Evolutionary conservation across 805 yeast genomes (phyloP).

Genomic region (Schizosaccharomyces lindneri): DNA sequence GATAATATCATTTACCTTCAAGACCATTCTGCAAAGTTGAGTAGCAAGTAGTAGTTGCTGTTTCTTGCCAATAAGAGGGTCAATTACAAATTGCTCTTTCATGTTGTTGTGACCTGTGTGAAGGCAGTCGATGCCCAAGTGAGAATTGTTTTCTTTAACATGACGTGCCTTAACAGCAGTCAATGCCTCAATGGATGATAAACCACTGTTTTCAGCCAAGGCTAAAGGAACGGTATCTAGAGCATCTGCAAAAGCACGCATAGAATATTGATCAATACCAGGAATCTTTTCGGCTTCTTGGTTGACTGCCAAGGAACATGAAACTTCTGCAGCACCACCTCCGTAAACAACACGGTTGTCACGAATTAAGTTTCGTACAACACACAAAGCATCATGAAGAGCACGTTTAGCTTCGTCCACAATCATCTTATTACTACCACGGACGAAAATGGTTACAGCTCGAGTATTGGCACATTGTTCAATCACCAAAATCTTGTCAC

Average conservation of each 20-base stretch:
- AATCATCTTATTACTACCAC: conserved; percentile 95
- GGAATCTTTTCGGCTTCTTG: conserved; percentile 79
- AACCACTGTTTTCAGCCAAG: conserved; percentile 88
- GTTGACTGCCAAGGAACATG: conserved; percentile 75
- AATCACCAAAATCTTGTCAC: conserved; percentile 83
- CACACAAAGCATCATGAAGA: conserved; percentile 86
- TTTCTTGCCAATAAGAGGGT: conserved; percentile 90
- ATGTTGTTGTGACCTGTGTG: conserved; percentile 74
- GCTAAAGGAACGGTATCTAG: conserved; percentile 82
- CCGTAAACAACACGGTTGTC: conserved; percentile 95
- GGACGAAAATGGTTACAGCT: conserved; percentile 75
- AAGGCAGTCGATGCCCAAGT: conserved; percentile 82
- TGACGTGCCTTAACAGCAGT: conserved; percentile 67
- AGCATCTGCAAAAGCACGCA: conserved; percentile 82
- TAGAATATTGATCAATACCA: conserved; percentile 94
- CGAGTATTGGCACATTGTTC: conserved; percentile 70
- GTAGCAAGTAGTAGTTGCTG: conserved; percentile 90
- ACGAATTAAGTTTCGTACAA: conserved; percentile 78
- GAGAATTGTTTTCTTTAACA: conserved; percentile 26
- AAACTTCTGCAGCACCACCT: conserved; percentile 94
- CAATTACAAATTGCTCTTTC: conserved; percentile 84
- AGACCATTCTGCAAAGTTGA: conserved; percentile 89
- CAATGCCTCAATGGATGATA: conserved; percentile 77
- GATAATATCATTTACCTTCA: conserved; percentile 89
- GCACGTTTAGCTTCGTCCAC: conserved; percentile 94